Base-by-base conservation (phyloP, 192 early-diverging fungal genomes). In the Podila clonocystis region DNA sequence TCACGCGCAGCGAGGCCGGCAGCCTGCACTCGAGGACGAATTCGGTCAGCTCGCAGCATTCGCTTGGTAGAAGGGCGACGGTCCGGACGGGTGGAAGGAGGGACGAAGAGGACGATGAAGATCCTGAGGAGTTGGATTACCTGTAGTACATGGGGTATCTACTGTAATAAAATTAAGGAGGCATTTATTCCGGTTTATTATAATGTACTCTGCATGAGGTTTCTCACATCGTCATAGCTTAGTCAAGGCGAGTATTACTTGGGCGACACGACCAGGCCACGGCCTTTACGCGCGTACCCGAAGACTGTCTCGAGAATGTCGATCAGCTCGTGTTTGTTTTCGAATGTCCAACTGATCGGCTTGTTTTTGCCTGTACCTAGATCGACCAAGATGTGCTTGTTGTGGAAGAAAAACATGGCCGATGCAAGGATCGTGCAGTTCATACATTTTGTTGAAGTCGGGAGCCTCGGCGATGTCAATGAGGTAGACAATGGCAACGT, bases 311-410 rank as follows among this genome's bases (percentile, higher is more conserved):
- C 94, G 9, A 94, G 85, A 72, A 97, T 87, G 72, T 97, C 97
- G 68, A 99, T 98, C 86, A 99, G 83, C 74, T 99, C 98, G 78
- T 97, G 94, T 67, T 95, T 93, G 67, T 97, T 95, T 49, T 95
- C 94, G 26, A 99, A 80, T 3, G 95, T 89, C 97, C 97, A 97
- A 71, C 96, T 95, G 79, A 99, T 94, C 84, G 99, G 98, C 85
- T 98, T 99, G 87, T 98, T 99, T 80, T 99, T 97, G 62, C 98
- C 97, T 1, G 97, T 99, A 13, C 97, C 97, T 36, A 98, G 79
- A 91, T 99, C 97, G 34, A 99, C 90, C 97, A 98, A 95, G 70
- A 99, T 99, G 67, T 98, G 98, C 82, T 97, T 96, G 85, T 97
- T 98, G 31, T 94, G 82, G 72, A 89, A 94, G 71, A 96, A 98